Evolutionary conservation across 2,329 filamentous ascomycete species (phyloP).

Genomic region (Rhinocladiella mackenziei): DNA sequence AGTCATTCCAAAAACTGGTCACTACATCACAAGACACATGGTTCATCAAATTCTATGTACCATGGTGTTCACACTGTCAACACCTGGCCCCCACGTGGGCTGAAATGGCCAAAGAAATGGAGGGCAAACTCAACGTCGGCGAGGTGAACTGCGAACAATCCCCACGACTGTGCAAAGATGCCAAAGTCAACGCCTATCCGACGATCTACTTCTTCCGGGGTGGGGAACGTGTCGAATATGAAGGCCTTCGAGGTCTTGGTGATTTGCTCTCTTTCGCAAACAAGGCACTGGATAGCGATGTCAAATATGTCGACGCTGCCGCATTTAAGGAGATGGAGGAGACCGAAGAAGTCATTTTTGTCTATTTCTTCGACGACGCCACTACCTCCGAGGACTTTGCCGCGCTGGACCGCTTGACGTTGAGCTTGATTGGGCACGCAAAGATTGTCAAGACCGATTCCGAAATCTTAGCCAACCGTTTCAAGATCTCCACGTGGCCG

Average conservation of each 20-base stretch:
- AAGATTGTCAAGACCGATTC: conserved; percentile 90
- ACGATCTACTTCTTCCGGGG: conserved; percentile 91
- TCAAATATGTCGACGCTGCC: conserved; percentile 73
- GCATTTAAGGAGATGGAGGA: conserved; percentile 79
- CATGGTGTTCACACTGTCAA: conserved; percentile 95
- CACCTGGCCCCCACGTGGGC: conserved; percentile 86
- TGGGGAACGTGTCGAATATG: conserved; percentile 87
- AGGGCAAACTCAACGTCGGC: conserved; percentile 82
- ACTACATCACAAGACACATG: conserved; percentile 85
- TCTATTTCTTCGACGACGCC: conserved; percentile 96
- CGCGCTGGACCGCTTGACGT: conserved; percentile 77
- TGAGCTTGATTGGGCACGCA: conserved; percentile 85
- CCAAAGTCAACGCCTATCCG: conserved; percentile 72
- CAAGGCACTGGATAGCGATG: conserved; percentile 74
- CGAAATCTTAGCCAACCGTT: conserved; percentile 68
- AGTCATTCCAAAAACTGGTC: conserved; percentile 80
- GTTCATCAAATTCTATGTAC: conserved; percentile 99
- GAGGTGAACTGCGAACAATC: conserved; percentile 94
- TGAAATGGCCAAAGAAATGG: conserved; percentile 86
- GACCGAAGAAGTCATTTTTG: conserved; percentile 91
- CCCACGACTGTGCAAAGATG: conserved; percentile 85
- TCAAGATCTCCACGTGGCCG: conserved; percentile 97
- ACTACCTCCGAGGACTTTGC: conserved; percentile 89
- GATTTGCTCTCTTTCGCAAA: conserved; percentile 85
- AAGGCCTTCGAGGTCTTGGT: conserved; percentile 83